Evolutionary conservation across 1,139 yeast genomes (phyloP), one percentile per base, ranked within the genome.

Genomic region (Yamadazyma buinensis): DNA sequence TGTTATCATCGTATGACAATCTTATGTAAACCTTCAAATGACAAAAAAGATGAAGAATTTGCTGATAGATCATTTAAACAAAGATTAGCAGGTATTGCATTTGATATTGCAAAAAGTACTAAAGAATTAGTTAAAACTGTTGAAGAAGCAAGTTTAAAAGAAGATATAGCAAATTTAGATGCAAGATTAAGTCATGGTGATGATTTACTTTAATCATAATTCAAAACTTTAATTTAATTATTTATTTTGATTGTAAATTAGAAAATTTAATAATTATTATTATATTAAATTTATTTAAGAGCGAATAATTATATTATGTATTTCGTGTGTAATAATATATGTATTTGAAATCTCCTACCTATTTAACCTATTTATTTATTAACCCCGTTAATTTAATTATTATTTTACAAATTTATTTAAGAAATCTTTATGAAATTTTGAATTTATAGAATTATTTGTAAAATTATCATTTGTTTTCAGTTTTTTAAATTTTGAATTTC

Each of bases 41-140:
- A 59, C 46, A 62, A 72, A 41, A 72, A 67, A 32, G 87, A 80
- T 43, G 66, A 59, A 23, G 84, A 78, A 35, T 80, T 75, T 54
- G 96, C 97, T 4, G 95, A 88, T 55, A 85, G 90, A 56, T 84
- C 84, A 46, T 83, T 87, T 65, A 84, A 83, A 59, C 97, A 90
- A 61, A 75, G 97, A 47, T 75, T 92, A 45, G 97, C 97, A 0
- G 97, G 97, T 2, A 84, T 88, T 44, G 88, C 96, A 15, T 92
- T 88, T 62, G 97, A 92, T 55, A 86, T 90, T 64, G 97, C 97
- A 30, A 87, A 92, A 59, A 84, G 95, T 57, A 90, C 97, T 10
- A 90, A 90, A 57, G 97, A 90, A 58, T 73, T 90, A 55, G 97
- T 90, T 23, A 90, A 88, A 64, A 84, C 95, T 2, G 96, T 90